A percentile compares a stretch with the other conserved stretches of the same genome.
These are phyloP conservation scores for Thalassia testudinum DNA, from an alignment of 116 monocot genomes.

Conservation along the genomic window DNA sequence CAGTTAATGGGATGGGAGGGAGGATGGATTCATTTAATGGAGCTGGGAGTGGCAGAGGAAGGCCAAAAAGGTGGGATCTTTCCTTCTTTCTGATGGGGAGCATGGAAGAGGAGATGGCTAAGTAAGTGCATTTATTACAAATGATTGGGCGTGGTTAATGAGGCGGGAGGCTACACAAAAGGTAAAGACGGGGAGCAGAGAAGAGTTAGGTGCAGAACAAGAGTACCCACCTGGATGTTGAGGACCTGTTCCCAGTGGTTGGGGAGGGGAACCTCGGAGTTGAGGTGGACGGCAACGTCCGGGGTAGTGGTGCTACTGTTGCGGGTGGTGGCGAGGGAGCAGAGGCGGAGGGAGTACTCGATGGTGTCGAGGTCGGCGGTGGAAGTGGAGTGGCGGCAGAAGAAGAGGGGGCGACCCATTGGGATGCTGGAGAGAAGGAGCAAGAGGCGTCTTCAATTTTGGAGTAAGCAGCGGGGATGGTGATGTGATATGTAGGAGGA, in stretches of 20 bases:
- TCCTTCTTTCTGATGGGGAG: not conserved
- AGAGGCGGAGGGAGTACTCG: conserved; percentile 8
- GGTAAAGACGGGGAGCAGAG: not conserved
- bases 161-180: not conserved
- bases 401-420: too few species aligned
- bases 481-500: too few species aligned
- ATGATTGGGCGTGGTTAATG: not conserved
- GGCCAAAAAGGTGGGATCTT: not conserved
- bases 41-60: not conserved
- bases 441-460: too few species aligned
- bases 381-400: too few species aligned
- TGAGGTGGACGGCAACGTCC: not conserved
- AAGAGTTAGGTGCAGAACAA: not conserved
- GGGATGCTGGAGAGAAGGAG: too few species aligned
- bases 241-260: conserved; percentile 12
- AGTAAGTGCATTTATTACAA: conserved; percentile 1
- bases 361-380: conserved; percentile 9
- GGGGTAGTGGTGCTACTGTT: not conserved
- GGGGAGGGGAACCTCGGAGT: conserved; percentile 11
- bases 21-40: not conserved
- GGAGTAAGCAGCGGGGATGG: too few species aligned
- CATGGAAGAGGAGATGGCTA: not conserved
- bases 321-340: not conserved
- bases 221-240: conserved; percentile 5
- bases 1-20: not conserved